phyloP scores from a whole-genome alignment of 2,329 filamentous ascomycete species.

The Dactylellina leptospora region DNA sequence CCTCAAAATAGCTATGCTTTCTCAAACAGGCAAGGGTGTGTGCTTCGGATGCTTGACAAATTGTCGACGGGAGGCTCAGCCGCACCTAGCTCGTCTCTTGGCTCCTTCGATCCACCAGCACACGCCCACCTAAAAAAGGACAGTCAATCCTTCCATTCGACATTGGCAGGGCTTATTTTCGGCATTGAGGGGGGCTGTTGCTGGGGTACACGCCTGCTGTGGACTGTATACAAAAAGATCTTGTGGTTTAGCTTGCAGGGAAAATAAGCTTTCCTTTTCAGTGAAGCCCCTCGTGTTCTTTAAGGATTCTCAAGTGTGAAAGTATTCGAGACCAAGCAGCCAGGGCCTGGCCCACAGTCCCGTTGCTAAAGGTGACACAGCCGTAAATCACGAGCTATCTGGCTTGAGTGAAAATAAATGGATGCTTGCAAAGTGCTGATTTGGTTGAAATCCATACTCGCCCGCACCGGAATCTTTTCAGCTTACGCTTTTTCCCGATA shows the following conservation, averaged over 20 bases:
- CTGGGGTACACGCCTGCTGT: no score
- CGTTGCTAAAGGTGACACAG: conserved; percentile 6
- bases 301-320: no score
- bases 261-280: not conserved
- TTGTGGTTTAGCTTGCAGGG: conserved; percentile 3
- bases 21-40: not conserved
- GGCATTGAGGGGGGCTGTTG: conserved; percentile 5
- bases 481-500: not conserved
- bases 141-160: conserved; percentile 27
- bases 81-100: conserved; percentile 33
- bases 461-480: not conserved
- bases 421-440: not conserved
- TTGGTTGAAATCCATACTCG: conserved; percentile 21
- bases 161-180: conserved; percentile 40
- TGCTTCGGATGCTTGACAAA: conserved; percentile 7
- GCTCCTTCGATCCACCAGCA: conserved; percentile 1
- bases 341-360: not conserved
- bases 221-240: conserved; percentile 12
- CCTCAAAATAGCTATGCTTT: conserved; percentile 13
- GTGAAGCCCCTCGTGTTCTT: conserved; percentile 12
- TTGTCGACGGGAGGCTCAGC: conserved; percentile 22
- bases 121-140: conserved; percentile 4
- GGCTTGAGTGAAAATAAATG: not conserved
- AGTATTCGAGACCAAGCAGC: conserved; percentile 4
- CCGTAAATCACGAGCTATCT: not conserved